Percentiles rank a stretch among this genome's conserved stretches.
Evolutionary conservation across 345 rosid species (phyloP).

Genomic region (Populus davidiana): DNA sequence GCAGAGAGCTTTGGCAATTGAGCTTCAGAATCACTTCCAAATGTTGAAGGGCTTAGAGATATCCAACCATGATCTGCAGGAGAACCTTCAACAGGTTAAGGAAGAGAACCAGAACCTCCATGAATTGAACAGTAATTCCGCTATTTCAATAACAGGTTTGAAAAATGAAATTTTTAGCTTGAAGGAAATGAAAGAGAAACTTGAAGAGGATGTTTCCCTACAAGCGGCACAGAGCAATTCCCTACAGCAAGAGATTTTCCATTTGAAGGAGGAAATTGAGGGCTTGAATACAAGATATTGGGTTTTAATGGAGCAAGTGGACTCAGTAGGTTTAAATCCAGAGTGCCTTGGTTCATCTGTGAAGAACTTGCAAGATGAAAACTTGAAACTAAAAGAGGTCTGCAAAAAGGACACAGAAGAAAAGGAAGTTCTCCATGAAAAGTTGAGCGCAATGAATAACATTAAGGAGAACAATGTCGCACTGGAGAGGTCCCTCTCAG

Average conservation of each 20-base stretch:
- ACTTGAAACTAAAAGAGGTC: slow-evolving; percentile 22
- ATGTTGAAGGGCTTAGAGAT: slow-evolving; percentile 27
- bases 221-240: slow-evolving; percentile 22
- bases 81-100: slow-evolving; percentile 44
- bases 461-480: slow-evolving; percentile 53
- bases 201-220: slow-evolving; percentile 18
- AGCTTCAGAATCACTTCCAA: slow-evolving; percentile 27
- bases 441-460: slow-evolving; percentile 52
- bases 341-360: slow-evolving; percentile 19
- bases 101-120: slow-evolving; percentile 28
- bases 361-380: slow-evolving; percentile 26
- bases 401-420: slow-evolving; percentile 22
- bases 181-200: slow-evolving; percentile 29
- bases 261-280: slow-evolving; percentile 30
- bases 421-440: slow-evolving; percentile 33
- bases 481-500: slow-evolving; percentile 21
- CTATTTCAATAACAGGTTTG: slow-evolving; percentile 40
- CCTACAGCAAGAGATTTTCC: slow-evolving; percentile 24
- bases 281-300: slow-evolving; percentile 24
- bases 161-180: slow-evolving; percentile 36
- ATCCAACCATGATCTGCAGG: slow-evolving; percentile 45
- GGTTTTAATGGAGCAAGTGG: slow-evolving; percentile 23
- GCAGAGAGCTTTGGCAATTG: slow-evolving; percentile 27
- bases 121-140: slow-evolving; percentile 46
- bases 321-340: slow-evolving; percentile 23